These are phyloP conservation scores for Elaeagnus macrophylla DNA, from an alignment of 306 rosid genomes.

Conservation along the genomic window DNA sequence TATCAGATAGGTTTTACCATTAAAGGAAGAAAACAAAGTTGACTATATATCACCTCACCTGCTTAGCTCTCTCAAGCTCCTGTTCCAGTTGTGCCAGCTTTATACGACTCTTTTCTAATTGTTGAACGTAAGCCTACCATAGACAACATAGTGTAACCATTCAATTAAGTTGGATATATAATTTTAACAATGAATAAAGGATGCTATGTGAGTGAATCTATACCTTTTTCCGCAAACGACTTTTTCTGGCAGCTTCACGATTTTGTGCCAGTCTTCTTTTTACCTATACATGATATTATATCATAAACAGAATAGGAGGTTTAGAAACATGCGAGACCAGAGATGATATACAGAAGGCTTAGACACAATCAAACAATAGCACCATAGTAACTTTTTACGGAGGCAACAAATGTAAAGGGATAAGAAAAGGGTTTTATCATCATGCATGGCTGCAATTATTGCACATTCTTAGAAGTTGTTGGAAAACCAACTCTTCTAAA, in stretches of 20 bases:
- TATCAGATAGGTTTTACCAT: constrained; percentile 7
- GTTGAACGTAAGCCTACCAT: constrained; percentile 77
- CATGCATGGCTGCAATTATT: too few relatives aligned
- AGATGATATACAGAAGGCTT: too few relatives aligned
- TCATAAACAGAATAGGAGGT: not conserved
- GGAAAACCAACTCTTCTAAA: too few relatives aligned
- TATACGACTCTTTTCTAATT: constrained; percentile 73
- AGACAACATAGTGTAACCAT: constrained; percentile 12
- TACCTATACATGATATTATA: constrained; percentile 27
- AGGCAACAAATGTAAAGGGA: too few relatives aligned
- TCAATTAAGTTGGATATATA: constrained; percentile 1
- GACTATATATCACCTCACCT: constrained; percentile 36
- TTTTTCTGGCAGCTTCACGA: constrained; percentile 85
- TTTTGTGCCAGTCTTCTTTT: constrained; percentile 72
- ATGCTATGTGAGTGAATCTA: constrained; percentile 6
- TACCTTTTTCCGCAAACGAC: constrained; percentile 75
- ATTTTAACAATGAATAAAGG: not conserved
- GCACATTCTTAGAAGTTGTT: too few relatives aligned
- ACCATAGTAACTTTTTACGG: too few relatives aligned
- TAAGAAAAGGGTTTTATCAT: too few relatives aligned
- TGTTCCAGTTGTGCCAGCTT: constrained; percentile 70
- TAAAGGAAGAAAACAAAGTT: not conserved
- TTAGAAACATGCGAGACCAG: too few relatives aligned
- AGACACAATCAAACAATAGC: too few relatives aligned
- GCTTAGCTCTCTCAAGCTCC: constrained; percentile 62